phyloP scores from a whole-genome alignment of 441 rosid species.

The Pelargonium cotyledonis region DNA sequence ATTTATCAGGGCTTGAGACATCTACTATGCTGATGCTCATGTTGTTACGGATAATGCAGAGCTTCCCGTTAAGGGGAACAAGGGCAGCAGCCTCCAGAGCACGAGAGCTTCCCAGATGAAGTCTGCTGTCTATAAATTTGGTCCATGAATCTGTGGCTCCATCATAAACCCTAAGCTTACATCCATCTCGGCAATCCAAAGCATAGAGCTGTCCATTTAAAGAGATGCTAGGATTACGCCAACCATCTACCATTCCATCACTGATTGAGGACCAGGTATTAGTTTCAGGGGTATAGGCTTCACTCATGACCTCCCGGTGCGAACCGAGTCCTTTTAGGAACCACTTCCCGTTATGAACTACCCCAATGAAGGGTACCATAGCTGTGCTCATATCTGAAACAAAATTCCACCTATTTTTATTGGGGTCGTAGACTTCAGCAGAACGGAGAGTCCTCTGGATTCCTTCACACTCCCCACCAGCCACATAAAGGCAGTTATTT shows the following conservation, averaged over 20 bases:
- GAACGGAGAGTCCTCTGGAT: constrained; percentile 41
- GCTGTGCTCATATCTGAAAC: constrained; percentile 48
- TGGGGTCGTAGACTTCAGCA: constrained; percentile 50
- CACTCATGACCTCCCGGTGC: constrained; percentile 45
- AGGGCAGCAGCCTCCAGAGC: constrained; percentile 49
- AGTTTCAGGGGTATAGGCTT: constrained; percentile 38
- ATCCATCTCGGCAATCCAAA: constrained; percentile 47
- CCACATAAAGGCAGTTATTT: constrained; percentile 48
- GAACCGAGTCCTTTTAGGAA: constrained; percentile 46
- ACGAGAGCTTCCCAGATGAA: constrained; percentile 42
- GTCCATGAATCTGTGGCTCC: constrained; percentile 43
- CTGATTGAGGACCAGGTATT: constrained; percentile 39
- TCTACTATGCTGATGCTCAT: constrained; percentile 47
- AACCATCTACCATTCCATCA: constrained; percentile 48
- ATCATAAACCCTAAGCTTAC: constrained; percentile 43
- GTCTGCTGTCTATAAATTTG: constrained; percentile 39
- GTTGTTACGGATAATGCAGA: constrained; percentile 43
- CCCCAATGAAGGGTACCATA: constrained; percentile 51
- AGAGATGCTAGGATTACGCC: constrained; percentile 45
- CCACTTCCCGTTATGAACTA: constrained; percentile 44
- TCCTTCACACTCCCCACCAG: constrained; percentile 49
- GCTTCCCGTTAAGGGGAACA: constrained; percentile 43
- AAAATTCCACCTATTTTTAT: constrained; percentile 46
- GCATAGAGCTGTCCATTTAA: constrained; percentile 41
- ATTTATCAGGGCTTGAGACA: constrained; percentile 30